A percentile compares a stretch with the other conserved stretches of the same genome.
Conservation (phyloP, 495 filamentous ascomycete genomes). For the Letharia lupina region DNA sequence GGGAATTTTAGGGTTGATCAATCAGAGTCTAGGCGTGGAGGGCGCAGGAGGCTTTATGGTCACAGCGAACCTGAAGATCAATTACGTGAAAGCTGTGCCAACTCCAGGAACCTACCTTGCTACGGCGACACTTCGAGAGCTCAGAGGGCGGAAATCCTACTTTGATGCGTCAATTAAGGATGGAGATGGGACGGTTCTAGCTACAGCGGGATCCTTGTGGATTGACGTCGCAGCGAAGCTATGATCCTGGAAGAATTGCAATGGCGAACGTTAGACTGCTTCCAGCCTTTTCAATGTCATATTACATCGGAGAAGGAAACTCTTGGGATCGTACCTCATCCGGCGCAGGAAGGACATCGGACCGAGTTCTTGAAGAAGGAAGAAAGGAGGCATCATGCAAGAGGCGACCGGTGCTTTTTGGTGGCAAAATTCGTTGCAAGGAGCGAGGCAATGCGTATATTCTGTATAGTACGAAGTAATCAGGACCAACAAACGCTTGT, state of each 20-base stretch:
- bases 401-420: too few species aligned
- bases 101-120: conserved; percentile 49
- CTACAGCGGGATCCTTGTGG: conserved; percentile 41
- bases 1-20: conserved; percentile 37
- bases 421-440: too few species aligned
- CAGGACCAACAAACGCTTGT: too few species aligned
- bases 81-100: conserved; percentile 43
- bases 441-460: too few species aligned
- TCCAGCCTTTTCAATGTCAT: background rate
- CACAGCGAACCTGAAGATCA: conserved; percentile 52
- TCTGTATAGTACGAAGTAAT: too few species aligned
- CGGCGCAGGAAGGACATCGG: background rate
- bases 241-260: background rate
- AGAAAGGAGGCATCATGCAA: background rate
- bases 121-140: conserved; percentile 33
- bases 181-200: conserved; percentile 33
- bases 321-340: background rate
- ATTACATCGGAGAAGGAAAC: background rate
- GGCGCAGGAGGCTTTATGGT: conserved; percentile 28
- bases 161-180: conserved; percentile 38
- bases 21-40: conserved; percentile 36
- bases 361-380: too few species aligned
- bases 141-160: conserved; percentile 41
- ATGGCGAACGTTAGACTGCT: background rate
- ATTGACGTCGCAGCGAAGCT: conserved; percentile 30